phyloP scores from a whole-genome alignment of 768 basidiomycete genomes.

The Hypholoma sublateritium region DNA sequence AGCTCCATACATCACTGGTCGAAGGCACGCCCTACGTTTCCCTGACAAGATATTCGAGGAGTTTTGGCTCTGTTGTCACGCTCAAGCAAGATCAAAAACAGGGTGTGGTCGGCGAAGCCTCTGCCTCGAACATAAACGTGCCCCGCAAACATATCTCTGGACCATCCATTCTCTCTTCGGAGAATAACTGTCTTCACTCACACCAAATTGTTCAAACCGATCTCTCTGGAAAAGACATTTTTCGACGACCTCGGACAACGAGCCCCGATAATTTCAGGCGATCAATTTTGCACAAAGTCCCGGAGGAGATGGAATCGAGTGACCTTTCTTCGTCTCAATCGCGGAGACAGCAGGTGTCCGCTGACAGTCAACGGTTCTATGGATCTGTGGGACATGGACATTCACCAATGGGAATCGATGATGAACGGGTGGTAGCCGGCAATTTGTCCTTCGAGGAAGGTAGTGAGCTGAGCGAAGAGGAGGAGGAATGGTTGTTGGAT shows the following conservation, averaged over 20 bases:
- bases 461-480: slow-evolving; percentile 29
- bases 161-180: background rate
- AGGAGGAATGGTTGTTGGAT: slow-evolving; percentile 32
- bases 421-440: slow-evolving; percentile 20
- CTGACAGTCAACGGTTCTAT: slow-evolving; percentile 12
- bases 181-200: slow-evolving; percentile 4
- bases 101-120: background rate
- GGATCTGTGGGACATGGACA: slow-evolving; percentile 14
- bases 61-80: background rate
- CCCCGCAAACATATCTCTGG: background rate
- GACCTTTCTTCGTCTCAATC: background rate
- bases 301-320: slow-evolving; percentile 23
- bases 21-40: background rate
- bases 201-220: slow-evolving; percentile 1
- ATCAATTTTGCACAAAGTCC: slow-evolving; percentile 17
- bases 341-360: background rate
- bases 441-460: slow-evolving; percentile 20
- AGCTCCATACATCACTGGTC: background rate
- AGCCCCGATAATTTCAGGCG: slow-evolving; percentile 22
- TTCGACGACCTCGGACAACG: slow-evolving; percentile 5
- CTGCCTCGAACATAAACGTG: background rate
- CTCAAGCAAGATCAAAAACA: background rate
- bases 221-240: background rate
- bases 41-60: background rate
- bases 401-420: slow-evolving; percentile 6